A percentile compares a stretch with the other conserved stretches of the same genome.
Conservation (phyloP, 108 stramenopile species). For the Nitzschia inconspicua region DNA sequence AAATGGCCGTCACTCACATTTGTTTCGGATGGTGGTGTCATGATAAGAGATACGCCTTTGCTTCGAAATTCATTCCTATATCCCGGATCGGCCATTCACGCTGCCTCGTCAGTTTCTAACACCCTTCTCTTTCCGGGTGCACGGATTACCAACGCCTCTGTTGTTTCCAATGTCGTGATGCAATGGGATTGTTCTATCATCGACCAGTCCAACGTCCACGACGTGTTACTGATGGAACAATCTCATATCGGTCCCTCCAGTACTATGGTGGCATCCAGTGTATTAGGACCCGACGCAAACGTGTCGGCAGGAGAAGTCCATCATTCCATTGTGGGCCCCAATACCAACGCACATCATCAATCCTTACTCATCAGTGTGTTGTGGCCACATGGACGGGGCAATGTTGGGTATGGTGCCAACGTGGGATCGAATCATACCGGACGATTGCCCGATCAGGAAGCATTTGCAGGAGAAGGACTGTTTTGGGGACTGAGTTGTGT, state of each 20-base stretch:
- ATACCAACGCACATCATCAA: slow-evolving; percentile 89
- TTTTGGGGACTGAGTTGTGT: slow-evolving; percentile 87
- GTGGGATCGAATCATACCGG: slow-evolving; percentile 97
- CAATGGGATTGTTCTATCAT: slow-evolving; percentile 66
- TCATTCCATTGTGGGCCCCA: slow-evolving; percentile 80
- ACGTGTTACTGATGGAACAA: slow-evolving; percentile 67
- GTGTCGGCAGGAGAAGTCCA: slow-evolving; percentile 80
- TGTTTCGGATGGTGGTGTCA: slow-evolving; percentile 35
- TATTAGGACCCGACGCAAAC: slow-evolving; percentile 86
- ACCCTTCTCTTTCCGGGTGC: slow-evolving; percentile 53
- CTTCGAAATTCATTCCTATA: slow-evolving; percentile 51
- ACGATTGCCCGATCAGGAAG: slow-evolving; percentile 91
- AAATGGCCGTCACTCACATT: slow-evolving; percentile 38
- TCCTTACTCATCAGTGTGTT: slow-evolving; percentile 83
- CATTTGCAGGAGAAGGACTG: slow-evolving; percentile 85
- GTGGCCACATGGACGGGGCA: slow-evolving; percentile 92
- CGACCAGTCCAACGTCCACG: slow-evolving; percentile 44
- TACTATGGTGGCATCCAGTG: slow-evolving; percentile 54
- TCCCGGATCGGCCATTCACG: slow-evolving; percentile 45
- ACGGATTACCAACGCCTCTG: slow-evolving; percentile 39
- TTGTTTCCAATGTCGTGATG: slow-evolving; percentile 53
- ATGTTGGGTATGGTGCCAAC: slow-evolving; percentile 94
- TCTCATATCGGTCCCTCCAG: slow-evolving; percentile 59
- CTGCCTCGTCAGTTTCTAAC: slow-evolving; percentile 50
- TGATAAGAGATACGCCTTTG: slow-evolving; percentile 60